phyloP scores from a whole-genome alignment of 1,139 yeast genomes.

The Candida sp. region DNA sequence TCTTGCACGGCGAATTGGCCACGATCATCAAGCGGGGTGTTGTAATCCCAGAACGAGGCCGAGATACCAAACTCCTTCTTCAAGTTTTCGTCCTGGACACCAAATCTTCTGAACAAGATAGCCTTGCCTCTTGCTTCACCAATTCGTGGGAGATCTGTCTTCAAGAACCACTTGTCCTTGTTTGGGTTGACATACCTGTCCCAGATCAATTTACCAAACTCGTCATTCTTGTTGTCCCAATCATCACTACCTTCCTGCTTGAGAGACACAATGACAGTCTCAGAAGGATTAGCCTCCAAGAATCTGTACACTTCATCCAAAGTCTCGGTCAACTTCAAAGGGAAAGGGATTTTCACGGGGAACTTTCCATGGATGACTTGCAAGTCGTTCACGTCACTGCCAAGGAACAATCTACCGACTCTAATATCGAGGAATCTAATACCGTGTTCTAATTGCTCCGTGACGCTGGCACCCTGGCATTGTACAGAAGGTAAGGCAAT shows the following conservation, averaged over 20 bases:
- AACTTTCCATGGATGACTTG: conserved; percentile 79
- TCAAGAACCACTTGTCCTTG: conserved; percentile 66
- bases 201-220: conserved; percentile 70
- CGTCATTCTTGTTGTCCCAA: conserved; percentile 68
- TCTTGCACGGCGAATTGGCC: conserved; percentile 74
- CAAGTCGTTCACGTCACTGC: conserved; percentile 44
- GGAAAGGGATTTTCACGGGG: conserved; percentile 68
- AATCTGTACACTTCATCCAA: conserved; percentile 65
- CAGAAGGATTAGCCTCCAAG: conserved; percentile 55
- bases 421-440: conserved; percentile 77
- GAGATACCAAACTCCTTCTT: conserved; percentile 62
- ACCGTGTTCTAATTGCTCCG: conserved; percentile 71
- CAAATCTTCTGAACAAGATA: conserved; percentile 72
- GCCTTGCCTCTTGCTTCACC: conserved; percentile 72
- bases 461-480: conserved; percentile 69
- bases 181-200: conserved; percentile 55
- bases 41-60: conserved; percentile 71
- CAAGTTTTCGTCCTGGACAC: conserved; percentile 52
- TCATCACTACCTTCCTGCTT: conserved; percentile 76
- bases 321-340: conserved; percentile 51
- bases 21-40: conserved; percentile 68
- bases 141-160: conserved; percentile 58
- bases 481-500: conserved; percentile 80
- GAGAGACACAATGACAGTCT: conserved; percentile 68
- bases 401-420: conserved; percentile 61